These are phyloP conservation scores for Neurospora sp. DNA, from an alignment of 495 filamentous ascomycete species.

Conservation along the genomic window DNA sequence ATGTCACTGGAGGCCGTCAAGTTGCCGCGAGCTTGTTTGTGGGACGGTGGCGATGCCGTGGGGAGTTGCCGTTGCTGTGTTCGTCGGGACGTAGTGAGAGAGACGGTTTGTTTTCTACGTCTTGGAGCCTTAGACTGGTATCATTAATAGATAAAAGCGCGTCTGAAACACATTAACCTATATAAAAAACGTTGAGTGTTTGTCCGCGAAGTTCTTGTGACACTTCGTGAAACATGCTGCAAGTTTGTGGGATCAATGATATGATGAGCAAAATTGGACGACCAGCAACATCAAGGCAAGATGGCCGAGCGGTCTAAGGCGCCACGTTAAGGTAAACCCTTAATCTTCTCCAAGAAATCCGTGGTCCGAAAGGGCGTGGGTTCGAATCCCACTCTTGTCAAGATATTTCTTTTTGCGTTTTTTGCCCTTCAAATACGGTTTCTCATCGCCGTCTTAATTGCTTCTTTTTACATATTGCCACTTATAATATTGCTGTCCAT, in stretches of 20 bases:
- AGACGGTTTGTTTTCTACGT: not conserved
- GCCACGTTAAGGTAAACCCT: not conserved
- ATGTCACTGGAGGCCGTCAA: not conserved
- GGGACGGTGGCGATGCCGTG: not conserved
- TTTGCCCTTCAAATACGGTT: no score
- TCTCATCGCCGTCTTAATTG: no score
- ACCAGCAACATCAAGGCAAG: not conserved
- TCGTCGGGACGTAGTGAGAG: not conserved
- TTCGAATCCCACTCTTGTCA: slow-evolving; percentile 28
- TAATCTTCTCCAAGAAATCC: not conserved
- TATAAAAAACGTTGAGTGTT: not conserved
- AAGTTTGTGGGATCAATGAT: not conserved
- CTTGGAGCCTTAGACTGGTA: not conserved
- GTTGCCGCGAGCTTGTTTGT: not conserved
- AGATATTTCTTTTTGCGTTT: not conserved
- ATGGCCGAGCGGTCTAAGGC: not conserved
- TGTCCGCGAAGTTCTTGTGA: not conserved
- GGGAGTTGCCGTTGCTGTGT: not conserved
- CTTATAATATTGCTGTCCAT: not conserved
- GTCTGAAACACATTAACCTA: not conserved
- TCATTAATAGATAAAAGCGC: not conserved
- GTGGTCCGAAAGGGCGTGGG: slow-evolving; percentile 27
- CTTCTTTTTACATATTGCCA: not conserved
- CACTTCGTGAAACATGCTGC: not conserved
- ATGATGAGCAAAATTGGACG: accelerated